These are phyloP conservation scores for Chaetomium fimeti DNA, from an alignment of 495 filamentous ascomycete species.

Conservation along the genomic window DNA sequence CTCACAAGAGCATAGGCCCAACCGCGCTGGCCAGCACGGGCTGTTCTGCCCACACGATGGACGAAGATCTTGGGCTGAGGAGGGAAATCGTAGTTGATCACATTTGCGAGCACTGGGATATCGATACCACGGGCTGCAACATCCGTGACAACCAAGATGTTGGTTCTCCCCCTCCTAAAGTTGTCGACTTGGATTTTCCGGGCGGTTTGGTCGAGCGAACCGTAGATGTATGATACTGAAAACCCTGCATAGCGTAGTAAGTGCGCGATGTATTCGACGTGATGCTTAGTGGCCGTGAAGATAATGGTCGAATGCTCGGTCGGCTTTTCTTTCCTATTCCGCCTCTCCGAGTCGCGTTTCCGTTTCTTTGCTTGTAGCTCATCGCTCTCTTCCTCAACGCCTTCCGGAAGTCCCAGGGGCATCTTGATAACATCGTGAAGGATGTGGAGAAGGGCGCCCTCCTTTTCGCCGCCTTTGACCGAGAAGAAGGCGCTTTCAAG, in stretches of 20 bases:
- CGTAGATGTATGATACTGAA: constrained; percentile 87
- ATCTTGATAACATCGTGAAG: constrained; percentile 90
- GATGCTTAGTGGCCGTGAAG: constrained; percentile 92
- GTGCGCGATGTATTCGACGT: constrained; percentile 88
- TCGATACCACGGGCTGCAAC: constrained; percentile 97
- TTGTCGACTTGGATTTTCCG: constrained; percentile 85
- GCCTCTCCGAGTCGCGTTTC: constrained; percentile 57
- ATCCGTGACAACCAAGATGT: constrained; percentile 95
- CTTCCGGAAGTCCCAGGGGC: constrained; percentile 69
- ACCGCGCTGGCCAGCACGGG: constrained; percentile 83
- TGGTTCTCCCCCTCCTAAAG: constrained; percentile 78
- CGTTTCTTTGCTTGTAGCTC: constrained; percentile 62
- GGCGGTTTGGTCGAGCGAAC: constrained; percentile 88
- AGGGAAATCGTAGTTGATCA: constrained; percentile 98
- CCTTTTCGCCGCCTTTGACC: constrained; percentile 87
- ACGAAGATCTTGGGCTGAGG: constrained; percentile 96
- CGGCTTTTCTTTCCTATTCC: constrained; percentile 54
- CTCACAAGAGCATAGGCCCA: constrained; percentile 93
- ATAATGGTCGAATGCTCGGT: constrained; percentile 86
- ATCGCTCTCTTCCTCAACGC: constrained; percentile 37
- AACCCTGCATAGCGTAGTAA: constrained; percentile 75
- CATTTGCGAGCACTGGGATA: constrained; percentile 92
- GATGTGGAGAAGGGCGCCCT: constrained; percentile 85
- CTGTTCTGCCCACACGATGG: constrained; percentile 92
- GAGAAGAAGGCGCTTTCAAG: constrained; percentile 91